A percentile compares a stretch with the other conserved stretches of the same genome.
Evolutionary conservation across 805 yeast genomes (phyloP).

Genomic region (Ogataea philodendri): DNA sequence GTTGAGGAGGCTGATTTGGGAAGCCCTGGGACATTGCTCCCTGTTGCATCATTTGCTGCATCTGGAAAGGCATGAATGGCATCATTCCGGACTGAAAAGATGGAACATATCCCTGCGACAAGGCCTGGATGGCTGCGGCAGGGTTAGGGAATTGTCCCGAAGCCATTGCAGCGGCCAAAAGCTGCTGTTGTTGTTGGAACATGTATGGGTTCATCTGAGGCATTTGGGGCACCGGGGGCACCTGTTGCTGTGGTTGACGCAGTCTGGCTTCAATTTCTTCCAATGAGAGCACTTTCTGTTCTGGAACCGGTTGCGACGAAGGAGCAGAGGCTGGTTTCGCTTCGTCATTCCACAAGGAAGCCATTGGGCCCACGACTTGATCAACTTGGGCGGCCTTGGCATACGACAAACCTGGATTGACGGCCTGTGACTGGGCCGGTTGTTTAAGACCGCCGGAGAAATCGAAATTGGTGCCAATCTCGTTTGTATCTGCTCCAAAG

Average conservation of each 20-base stretch:
- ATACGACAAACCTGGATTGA: conserved; percentile 33
- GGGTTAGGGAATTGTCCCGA: conserved; percentile 34
- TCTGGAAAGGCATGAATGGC: conserved; percentile 24
- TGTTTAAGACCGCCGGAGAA: conserved; percentile 44
- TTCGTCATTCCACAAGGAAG: conserved; percentile 60
- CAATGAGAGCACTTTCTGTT: conserved; percentile 59
- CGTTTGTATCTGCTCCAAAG: conserved; percentile 55
- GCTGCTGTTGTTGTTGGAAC: conserved; percentile 34
- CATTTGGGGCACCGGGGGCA: conserved; percentile 18
- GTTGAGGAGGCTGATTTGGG: conserved; percentile 22
- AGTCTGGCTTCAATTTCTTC: conserved; percentile 85
- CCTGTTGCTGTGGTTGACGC: conserved; percentile 40
- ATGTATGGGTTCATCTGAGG: conserved; percentile 27
- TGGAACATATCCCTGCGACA: conserved; percentile 32
- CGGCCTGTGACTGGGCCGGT: conserved; percentile 22
- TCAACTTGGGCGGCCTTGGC: conserved; percentile 44
- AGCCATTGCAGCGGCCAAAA: conserved; percentile 32
- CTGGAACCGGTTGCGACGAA: conserved; percentile 22
- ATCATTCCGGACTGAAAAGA: conserved; percentile 27
- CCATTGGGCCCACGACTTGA: conserved; percentile 62
- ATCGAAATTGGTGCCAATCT: conserved; percentile 58
- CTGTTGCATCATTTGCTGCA: conserved; percentile 14
- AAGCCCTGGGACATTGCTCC: conserved; percentile 20
- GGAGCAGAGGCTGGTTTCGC: conserved; percentile 24
- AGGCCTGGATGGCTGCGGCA: conserved; percentile 33